Percentiles rank a stretch among this genome's conserved stretches.
Conservation (phyloP, 306 rosid species). For the Corylus avellana region DNA sequence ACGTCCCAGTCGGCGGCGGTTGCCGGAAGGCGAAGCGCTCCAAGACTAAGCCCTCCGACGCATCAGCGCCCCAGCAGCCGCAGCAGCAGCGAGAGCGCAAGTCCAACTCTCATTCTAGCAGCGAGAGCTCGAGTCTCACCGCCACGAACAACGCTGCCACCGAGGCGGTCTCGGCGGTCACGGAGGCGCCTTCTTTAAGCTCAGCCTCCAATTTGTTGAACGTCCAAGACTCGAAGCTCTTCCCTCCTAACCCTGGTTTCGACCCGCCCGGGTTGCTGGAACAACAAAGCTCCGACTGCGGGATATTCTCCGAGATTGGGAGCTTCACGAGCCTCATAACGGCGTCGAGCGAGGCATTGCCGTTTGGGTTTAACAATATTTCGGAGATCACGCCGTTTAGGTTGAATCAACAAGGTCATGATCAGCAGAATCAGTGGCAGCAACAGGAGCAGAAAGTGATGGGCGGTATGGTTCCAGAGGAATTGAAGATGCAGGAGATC, state of each 20-base stretch:
- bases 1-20: slow-evolving; percentile 97
- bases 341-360: slow-evolving; percentile 50
- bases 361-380: slow-evolving; percentile 50
- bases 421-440: slow-evolving; percentile 10
- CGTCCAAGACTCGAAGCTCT: slow-evolving; percentile 42
- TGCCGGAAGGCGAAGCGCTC: slow-evolving; percentile 92
- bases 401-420: slow-evolving; percentile 22
- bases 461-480: slow-evolving; percentile 24
- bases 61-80: neutral
- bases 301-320: slow-evolving; percentile 77
- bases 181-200: slow-evolving; percentile 34
- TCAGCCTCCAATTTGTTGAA: slow-evolving; percentile 33
- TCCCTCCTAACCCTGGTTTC: slow-evolving; percentile 28
- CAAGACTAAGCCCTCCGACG: slow-evolving; percentile 39
- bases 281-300: slow-evolving; percentile 48
- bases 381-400: slow-evolving; percentile 56
- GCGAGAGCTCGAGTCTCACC: slow-evolving; percentile 90
- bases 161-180: slow-evolving; percentile 44
- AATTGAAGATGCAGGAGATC: slow-evolving; percentile 53
- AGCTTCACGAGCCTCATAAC: slow-evolving; percentile 66
- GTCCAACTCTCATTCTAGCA: slow-evolving; percentile 78
- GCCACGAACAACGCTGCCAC: slow-evolving; percentile 42
- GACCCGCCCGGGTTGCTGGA: slow-evolving; percentile 31
- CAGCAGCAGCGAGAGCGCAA: slow-evolving; percentile 38
- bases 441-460: slow-evolving; percentile 40